A percentile compares a stretch with the other conserved stretches of the same genome.
These are phyloP conservation scores for Elsinoe batatas DNA, from an alignment of 2,329 filamentous ascomycete species.

Conservation along the genomic window DNA sequence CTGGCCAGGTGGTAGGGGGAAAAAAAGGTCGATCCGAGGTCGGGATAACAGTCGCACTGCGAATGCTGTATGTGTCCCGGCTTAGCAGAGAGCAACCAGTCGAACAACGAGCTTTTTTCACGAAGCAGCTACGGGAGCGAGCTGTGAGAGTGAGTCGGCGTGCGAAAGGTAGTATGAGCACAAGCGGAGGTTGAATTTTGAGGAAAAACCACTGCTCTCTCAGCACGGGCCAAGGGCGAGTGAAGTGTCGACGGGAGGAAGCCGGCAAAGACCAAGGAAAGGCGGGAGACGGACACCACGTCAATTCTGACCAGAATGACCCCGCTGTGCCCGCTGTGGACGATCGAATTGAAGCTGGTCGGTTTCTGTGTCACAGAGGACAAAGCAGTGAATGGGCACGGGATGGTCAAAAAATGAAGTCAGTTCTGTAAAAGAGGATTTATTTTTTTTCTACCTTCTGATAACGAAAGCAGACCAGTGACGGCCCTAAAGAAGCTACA, in stretches of 20 bases:
- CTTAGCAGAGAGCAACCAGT: background rate
- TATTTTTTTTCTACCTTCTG: slow-evolving; percentile 4
- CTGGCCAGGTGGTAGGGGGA: background rate
- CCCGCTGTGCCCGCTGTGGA: background rate
- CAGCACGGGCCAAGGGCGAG: slow-evolving; percentile 4
- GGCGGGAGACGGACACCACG: background rate
- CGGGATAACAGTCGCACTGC: background rate
- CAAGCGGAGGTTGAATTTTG: slow-evolving; percentile 4
- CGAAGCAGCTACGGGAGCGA: background rate
- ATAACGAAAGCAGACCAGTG: slow-evolving; percentile 6
- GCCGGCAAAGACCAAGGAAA: background rate
- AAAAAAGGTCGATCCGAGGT: background rate
- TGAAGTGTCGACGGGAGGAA: slow-evolving; percentile 6
- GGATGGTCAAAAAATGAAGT: background rate
- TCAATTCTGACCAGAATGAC: background rate
- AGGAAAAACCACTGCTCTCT: background rate
- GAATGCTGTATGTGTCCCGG: background rate
- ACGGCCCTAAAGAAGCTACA: background rate
- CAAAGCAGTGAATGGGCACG: background rate
- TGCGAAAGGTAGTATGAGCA: slow-evolving; percentile 7
- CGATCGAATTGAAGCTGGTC: too few species aligned
- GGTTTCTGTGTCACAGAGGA: background rate
- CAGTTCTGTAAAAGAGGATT: background rate
- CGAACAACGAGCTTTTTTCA: background rate
- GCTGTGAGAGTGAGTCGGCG: background rate